Conservation (phyloP, 108 stramenopile genomes). For the Skeletonema marinoi region DNA sequence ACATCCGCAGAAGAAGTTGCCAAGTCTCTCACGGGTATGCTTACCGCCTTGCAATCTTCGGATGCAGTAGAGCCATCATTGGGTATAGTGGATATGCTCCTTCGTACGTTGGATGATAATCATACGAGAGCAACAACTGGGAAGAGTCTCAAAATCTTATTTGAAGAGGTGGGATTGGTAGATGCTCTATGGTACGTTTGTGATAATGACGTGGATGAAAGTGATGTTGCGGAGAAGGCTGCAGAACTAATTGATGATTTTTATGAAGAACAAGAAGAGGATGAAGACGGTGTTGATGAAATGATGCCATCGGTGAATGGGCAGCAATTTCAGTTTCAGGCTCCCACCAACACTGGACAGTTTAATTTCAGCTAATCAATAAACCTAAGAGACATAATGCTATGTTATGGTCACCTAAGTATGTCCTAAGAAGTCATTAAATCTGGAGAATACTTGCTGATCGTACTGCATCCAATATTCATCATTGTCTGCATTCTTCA, state of each 20-base stretch:
- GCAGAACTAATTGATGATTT: conserved; percentile 33
- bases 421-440: conserved; percentile 14
- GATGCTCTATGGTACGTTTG: conserved; percentile 42
- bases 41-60: conserved; percentile 9
- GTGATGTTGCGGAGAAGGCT: conserved; percentile 32
- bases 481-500: conserved; percentile 9
- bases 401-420: background rate
- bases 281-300: background rate
- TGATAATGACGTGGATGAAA: conserved; percentile 34
- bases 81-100: conserved; percentile 19
- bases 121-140: background rate
- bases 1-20: background rate
- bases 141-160: conserved; percentile 12
- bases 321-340: conserved; percentile 24
- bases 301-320: conserved; percentile 5
- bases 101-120: conserved; percentile 2
- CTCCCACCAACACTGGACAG: background rate
- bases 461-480: conserved; percentile 28
- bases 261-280: conserved; percentile 26
- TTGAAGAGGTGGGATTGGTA: conserved; percentile 41
- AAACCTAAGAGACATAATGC: no score
- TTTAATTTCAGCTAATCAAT: background rate
- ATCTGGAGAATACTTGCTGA: conserved; percentile 12
- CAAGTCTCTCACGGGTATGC: conserved; percentile 14
- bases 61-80: conserved; percentile 25